These are phyloP conservation scores for Claviceps maximensis DNA, from an alignment of 2,329 filamentous ascomycete genomes.

Conservation along the genomic window DNA sequence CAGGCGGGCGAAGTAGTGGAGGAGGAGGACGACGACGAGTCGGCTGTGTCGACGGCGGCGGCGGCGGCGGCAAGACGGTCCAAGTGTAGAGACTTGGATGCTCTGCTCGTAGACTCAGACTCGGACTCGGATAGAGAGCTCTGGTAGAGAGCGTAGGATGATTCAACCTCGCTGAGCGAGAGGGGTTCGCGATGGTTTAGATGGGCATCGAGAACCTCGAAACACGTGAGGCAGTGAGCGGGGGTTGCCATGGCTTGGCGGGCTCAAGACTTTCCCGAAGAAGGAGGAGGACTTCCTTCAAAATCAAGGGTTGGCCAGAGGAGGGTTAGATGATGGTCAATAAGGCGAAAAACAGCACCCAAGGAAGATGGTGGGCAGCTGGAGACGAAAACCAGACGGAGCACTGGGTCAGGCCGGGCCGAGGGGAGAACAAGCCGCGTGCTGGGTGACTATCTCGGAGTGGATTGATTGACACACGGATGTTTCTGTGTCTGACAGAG, in stretches of 20 bases:
- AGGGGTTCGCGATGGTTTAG: slow-evolving; percentile 58
- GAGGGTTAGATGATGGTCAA: no score
- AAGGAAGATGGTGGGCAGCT: background rate
- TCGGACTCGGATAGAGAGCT: slow-evolving; percentile 9
- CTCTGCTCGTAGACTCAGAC: slow-evolving; percentile 7
- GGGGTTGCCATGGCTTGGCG: slow-evolving; percentile 58
- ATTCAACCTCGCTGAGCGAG: slow-evolving; percentile 54
- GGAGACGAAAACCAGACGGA: background rate
- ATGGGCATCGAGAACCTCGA: slow-evolving; percentile 68
- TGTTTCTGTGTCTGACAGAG: background rate
- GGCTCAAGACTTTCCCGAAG: background rate
- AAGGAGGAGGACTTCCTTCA: background rate
- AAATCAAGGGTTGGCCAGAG: no score
- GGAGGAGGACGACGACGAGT: slow-evolving; percentile 20
- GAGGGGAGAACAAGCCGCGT: background rate
- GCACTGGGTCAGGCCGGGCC: background rate
- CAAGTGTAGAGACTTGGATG: slow-evolving; percentile 23
- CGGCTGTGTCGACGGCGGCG: slow-evolving; percentile 13
- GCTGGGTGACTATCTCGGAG: background rate
- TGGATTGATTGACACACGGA: background rate
- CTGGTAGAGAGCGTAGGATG: slow-evolving; percentile 40
- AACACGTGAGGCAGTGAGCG: slow-evolving; percentile 85
- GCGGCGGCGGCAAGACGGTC: no score
- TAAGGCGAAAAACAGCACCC: background rate
- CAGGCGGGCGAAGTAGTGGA: slow-evolving; percentile 25